phyloP scores from a whole-genome alignment of 2,329 filamentous ascomycete species.

The Raffaelea deltoideospora region DNA sequence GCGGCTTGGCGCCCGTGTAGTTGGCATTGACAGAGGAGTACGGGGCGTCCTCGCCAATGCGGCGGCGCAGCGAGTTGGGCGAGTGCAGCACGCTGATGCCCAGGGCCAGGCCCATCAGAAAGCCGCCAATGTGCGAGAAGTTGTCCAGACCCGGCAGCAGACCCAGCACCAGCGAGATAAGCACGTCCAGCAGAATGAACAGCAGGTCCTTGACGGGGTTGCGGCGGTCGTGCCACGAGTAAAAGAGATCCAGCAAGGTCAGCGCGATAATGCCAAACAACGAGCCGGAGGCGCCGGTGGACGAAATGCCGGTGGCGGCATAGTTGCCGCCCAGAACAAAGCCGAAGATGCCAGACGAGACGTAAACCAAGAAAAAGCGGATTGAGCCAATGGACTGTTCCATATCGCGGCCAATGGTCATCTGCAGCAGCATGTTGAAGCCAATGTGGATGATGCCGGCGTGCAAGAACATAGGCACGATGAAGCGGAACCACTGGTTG shows the following conservation, averaged over 20 bases:
- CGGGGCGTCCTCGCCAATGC: constrained; percentile 53
- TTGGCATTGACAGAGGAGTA: constrained; percentile 53
- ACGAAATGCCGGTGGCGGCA: constrained; percentile 65
- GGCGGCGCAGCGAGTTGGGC: constrained; percentile 61
- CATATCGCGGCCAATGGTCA: constrained; percentile 85
- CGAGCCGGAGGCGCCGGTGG: constrained; percentile 76
- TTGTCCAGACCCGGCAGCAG: constrained; percentile 89
- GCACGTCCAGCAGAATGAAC: constrained; percentile 72
- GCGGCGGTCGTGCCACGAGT: constrained; percentile 72
- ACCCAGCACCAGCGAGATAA: constrained; percentile 83
- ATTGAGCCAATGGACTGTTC: constrained; percentile 78
- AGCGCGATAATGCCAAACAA: constrained; percentile 88
- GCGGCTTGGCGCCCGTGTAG: constrained; percentile 27
- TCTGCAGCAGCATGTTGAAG: constrained; percentile 85
- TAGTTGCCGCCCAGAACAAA: constrained; percentile 93
- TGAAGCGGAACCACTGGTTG: constrained; percentile 96
- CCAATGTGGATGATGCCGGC: constrained; percentile 87
- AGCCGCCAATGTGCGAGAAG: constrained; percentile 93
- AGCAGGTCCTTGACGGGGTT: constrained; percentile 71
- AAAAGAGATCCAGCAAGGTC: constrained; percentile 75
- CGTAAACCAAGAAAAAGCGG: constrained; percentile 79
- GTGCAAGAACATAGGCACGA: constrained; percentile 88
- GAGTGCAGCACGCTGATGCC: constrained; percentile 82
- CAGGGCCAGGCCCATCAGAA: constrained; percentile 77
- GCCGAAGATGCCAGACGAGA: constrained; percentile 85